Conservation (phyloP, 768 basidiomycete genomes). For the Vishniacozyma victoriae region DNA sequence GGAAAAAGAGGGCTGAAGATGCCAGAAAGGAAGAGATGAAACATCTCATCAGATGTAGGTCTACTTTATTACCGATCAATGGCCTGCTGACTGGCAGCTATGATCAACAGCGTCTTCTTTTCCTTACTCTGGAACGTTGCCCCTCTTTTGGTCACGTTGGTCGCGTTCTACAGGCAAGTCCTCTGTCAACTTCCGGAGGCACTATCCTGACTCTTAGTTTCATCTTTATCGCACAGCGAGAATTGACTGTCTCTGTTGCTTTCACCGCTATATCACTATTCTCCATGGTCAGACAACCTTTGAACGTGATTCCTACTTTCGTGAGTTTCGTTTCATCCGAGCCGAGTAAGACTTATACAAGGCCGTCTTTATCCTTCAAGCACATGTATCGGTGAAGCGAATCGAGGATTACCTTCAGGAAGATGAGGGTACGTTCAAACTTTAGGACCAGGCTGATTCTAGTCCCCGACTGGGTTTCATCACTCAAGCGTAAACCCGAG, state of each 20-base stretch:
- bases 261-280: slow-evolving; percentile 86
- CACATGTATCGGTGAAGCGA: slow-evolving; percentile 61
- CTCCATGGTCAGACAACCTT: slow-evolving; percentile 65
- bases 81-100: slow-evolving; percentile 9
- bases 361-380: slow-evolving; percentile 63
- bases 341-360: not conserved
- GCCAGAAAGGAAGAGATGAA: slow-evolving; percentile 60
- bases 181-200: not conserved
- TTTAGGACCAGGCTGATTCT: not conserved
- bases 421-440: slow-evolving; percentile 54
- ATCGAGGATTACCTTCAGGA: slow-evolving; percentile 64
- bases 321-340: slow-evolving; percentile 21
- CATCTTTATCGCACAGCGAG: slow-evolving; percentile 63
- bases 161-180: slow-evolving; percentile 59
- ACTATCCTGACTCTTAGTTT: slow-evolving; percentile 67
- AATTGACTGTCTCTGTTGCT: slow-evolving; percentile 70
- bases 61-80: not conserved
- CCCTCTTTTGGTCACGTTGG: slow-evolving; percentile 72
- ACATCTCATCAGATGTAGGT: slow-evolving; percentile 63
- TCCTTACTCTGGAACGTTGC: slow-evolving; percentile 66
- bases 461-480: slow-evolving; percentile 64
- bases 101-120: slow-evolving; percentile 63
- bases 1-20: slow-evolving; percentile 57
- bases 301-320: slow-evolving; percentile 66
- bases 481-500: slow-evolving; percentile 52